A percentile compares a stretch with the other conserved stretches of the same genome.
Conservation (phyloP, 2,329 filamentous ascomycete genomes). For the Aspergillus melleus region DNA sequence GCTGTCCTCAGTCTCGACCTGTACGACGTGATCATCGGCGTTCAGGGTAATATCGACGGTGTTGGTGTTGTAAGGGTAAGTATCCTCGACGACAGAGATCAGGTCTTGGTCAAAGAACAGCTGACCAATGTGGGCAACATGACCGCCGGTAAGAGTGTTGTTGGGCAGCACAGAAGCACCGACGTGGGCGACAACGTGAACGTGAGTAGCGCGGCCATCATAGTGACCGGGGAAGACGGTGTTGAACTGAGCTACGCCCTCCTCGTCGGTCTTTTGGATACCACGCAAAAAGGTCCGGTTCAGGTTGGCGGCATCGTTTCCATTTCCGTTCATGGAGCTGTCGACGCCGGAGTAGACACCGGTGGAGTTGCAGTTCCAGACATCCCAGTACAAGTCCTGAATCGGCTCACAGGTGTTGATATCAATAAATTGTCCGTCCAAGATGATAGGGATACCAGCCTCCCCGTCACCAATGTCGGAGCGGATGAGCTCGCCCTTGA, state of each 20-base stretch:
- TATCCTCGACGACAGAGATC: constrained; percentile 49
- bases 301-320: constrained; percentile 30
- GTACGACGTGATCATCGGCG: constrained; percentile 13
- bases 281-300: constrained; percentile 45
- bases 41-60: constrained; percentile 14
- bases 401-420: constrained; percentile 42
- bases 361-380: constrained; percentile 39
- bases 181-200: constrained; percentile 32
- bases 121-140: constrained; percentile 61
- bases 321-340: constrained; percentile 29
- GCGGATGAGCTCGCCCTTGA: constrained; percentile 40
- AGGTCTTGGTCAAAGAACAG: constrained; percentile 62
- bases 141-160: constrained; percentile 46
- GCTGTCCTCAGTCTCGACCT: constrained; percentile 13
- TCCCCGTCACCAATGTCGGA: constrained; percentile 38
- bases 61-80: constrained; percentile 35
- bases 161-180: constrained; percentile 30
- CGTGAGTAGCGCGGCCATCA: constrained; percentile 33
- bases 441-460: constrained; percentile 36
- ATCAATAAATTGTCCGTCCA: constrained; percentile 44
- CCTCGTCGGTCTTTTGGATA: constrained; percentile 42
- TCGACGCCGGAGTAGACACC: constrained; percentile 32
- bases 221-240: constrained; percentile 49
- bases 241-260: constrained; percentile 45
- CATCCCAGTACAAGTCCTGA: constrained; percentile 32